phyloP scores from a whole-genome alignment of 768 basidiomycete species.

The Fistulinella prunicolor region DNA sequence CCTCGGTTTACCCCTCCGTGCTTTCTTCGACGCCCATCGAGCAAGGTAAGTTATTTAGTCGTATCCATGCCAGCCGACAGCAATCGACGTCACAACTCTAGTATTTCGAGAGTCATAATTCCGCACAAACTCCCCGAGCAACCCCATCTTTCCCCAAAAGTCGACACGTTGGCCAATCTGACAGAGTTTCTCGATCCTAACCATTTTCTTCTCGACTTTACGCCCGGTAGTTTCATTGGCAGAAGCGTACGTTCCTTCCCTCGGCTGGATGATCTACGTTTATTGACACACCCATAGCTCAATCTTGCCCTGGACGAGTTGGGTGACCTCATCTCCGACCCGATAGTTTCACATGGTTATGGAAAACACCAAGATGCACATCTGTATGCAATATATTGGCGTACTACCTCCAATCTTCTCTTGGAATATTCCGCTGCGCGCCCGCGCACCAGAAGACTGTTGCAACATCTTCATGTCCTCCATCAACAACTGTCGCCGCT shows the following conservation, averaged over 20 bases:
- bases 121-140: background rate
- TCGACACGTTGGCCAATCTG: slow-evolving; percentile 18
- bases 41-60: slow-evolving; percentile 12
- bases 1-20: slow-evolving; percentile 20
- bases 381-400: slow-evolving; percentile 27
- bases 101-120: slow-evolving; percentile 8
- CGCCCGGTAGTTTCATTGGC: slow-evolving; percentile 25
- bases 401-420: slow-evolving; percentile 30
- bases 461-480: slow-evolving; percentile 14
- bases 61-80: background rate
- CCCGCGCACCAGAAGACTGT: slow-evolving; percentile 15
- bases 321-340: slow-evolving; percentile 13
- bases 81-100: background rate
- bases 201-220: slow-evolving; percentile 23
- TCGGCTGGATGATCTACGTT: background rate
- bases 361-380: slow-evolving; percentile 9
- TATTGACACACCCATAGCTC: slow-evolving; percentile 17
- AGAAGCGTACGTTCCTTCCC: slow-evolving; percentile 22
- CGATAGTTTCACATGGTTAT: background rate
- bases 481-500: slow-evolving; percentile 13
- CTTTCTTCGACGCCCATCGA: slow-evolving; percentile 22
- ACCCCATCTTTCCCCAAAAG: background rate
- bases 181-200: slow-evolving; percentile 14
- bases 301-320: slow-evolving; percentile 31
- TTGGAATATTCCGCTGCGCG: slow-evolving; percentile 32